Evolutionary conservation across 345 rosid genomes (phyloP).

Genomic region (Firmiana major): DNA sequence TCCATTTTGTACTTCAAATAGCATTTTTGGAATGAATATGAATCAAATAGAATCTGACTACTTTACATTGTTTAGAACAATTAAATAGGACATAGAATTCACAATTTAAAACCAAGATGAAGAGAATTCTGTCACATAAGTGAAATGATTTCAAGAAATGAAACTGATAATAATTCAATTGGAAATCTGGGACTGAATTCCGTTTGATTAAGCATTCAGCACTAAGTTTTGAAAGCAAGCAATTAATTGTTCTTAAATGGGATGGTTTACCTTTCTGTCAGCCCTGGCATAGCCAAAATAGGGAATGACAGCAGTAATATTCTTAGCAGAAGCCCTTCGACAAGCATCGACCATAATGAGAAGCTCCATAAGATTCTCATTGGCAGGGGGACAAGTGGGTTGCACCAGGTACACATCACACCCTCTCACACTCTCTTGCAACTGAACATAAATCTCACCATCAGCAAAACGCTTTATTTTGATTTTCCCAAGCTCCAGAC

Average conservation of each 20-base stretch:
- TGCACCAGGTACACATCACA: conserved; percentile 96
- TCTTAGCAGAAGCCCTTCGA: conserved; percentile 91
- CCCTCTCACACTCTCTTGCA: conserved; percentile 98
- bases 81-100: background rate
- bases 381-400: conserved; percentile 97
- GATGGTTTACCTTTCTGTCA: conserved; percentile 73
- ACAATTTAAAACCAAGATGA: background rate
- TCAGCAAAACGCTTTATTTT: conserved; percentile 92
- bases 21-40: background rate
- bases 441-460: conserved; percentile 94
- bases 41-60: background rate
- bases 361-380: conserved; percentile 98
- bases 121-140: background rate
- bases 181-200: background rate
- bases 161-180: background rate
- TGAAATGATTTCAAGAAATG: background rate
- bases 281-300: conserved; percentile 98
- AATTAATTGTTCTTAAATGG: background rate
- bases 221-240: background rate
- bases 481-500: conserved; percentile 86
- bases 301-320: conserved; percentile 90
- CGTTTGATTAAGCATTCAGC: background rate
- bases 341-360: conserved; percentile 96
- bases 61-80: background rate
- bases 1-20: background rate